Evolutionary conservation across 108 stramenopile genomes (phyloP).

Genomic region (Cyclotella baltica): DNA sequence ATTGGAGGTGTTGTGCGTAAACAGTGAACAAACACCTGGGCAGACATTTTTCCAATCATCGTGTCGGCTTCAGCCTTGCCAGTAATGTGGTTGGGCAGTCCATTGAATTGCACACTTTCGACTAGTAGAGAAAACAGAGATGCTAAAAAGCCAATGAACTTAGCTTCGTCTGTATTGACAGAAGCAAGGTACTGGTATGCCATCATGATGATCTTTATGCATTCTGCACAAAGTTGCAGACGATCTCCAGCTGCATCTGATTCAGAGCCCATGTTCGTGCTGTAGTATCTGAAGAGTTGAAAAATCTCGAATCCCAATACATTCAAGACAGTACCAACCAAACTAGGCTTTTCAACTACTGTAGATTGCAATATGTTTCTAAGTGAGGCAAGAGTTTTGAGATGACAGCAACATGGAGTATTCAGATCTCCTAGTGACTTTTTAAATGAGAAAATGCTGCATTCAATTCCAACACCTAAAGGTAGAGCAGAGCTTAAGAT

Average conservation of each 20-base stretch:
- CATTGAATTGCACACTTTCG: slow-evolving; percentile 75
- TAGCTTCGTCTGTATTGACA: slow-evolving; percentile 48
- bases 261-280: slow-evolving; percentile 40
- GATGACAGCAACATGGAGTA: slow-evolving; percentile 34
- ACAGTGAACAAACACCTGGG: slow-evolving; percentile 75
- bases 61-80: slow-evolving; percentile 55
- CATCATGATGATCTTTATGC: slow-evolving; percentile 73
- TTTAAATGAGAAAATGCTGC: slow-evolving; percentile 62
- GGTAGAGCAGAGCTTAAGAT: slow-evolving; percentile 44
- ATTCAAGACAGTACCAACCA: slow-evolving; percentile 51
- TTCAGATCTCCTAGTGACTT: slow-evolving; percentile 56
- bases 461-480: slow-evolving; percentile 30
- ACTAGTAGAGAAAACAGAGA: slow-evolving; percentile 67
- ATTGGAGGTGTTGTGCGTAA: slow-evolving; percentile 69
- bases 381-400: slow-evolving; percentile 56
- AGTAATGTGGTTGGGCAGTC: slow-evolving; percentile 77
- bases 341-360: slow-evolving; percentile 34
- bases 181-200: slow-evolving; percentile 71
- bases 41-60: slow-evolving; percentile 75
- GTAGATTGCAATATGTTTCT: slow-evolving; percentile 45
- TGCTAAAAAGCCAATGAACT: slow-evolving; percentile 61
- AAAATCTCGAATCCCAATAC: slow-evolving; percentile 63
- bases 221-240: slow-evolving; percentile 63
- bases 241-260: slow-evolving; percentile 42
- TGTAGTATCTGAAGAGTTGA: slow-evolving; percentile 65